A percentile compares a stretch with the other conserved stretches of the same genome.
Conservation (phyloP, 1,139 yeast genomes). For the Kodamaea plutei region DNA sequence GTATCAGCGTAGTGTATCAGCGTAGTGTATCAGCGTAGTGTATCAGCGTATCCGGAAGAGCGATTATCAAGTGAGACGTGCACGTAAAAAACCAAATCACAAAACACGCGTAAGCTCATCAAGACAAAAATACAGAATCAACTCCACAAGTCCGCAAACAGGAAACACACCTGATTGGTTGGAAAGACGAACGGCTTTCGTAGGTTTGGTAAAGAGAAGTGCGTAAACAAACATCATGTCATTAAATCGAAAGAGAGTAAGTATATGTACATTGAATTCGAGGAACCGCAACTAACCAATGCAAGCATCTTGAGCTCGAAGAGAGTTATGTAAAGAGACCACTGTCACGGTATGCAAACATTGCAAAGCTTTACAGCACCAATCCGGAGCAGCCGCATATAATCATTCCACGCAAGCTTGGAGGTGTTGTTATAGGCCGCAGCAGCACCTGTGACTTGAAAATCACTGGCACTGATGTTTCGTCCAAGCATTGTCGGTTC, state of each 20-base stretch:
- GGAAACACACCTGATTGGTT: too few species aligned
- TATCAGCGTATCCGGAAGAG: too few species aligned
- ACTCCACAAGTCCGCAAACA: too few species aligned
- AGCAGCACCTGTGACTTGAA: constrained; percentile 60
- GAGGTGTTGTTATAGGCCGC: constrained; percentile 49
- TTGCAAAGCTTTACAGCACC: constrained; percentile 32
- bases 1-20: too few species aligned
- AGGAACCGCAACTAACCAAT: not conserved
- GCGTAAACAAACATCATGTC: constrained; percentile 33
- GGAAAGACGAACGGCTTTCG: too few species aligned
- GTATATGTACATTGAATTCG: too few species aligned
- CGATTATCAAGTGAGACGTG: too few species aligned
- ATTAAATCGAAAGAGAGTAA: constrained; percentile 37
- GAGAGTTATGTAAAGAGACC: constrained; percentile 16
- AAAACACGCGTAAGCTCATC: too few species aligned
- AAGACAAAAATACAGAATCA: too few species aligned
- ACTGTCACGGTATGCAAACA: constrained; percentile 17
- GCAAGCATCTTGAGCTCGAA: constrained; percentile 5
- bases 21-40: too few species aligned
- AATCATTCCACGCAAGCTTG: constrained; percentile 30
- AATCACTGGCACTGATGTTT: constrained; percentile 56
- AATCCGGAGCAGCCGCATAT: constrained; percentile 29
- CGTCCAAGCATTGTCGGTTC: constrained; percentile 61
- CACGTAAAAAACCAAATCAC: too few species aligned
- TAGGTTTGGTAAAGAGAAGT: too few species aligned